Conservation (phyloP, 371 early-diverging fungal species). For the Mucor indicus region DNA sequence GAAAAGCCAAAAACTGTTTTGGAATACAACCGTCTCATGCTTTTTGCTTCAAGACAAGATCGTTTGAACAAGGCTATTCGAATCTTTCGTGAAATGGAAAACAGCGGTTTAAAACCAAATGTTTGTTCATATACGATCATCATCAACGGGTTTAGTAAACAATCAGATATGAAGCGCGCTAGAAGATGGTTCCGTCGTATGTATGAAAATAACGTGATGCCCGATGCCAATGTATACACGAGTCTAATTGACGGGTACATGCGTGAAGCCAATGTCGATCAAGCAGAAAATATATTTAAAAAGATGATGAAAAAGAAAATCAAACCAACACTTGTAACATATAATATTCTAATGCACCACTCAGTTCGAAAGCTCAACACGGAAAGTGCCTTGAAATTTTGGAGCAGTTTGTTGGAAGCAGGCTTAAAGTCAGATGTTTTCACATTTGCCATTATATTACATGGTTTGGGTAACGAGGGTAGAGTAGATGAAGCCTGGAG, state of each 20-base stretch:
- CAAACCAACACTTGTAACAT: conserved; percentile 40
- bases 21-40: conserved; percentile 27
- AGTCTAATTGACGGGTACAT: conserved; percentile 48
- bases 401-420: conserved; percentile 33
- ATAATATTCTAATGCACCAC: conserved; percentile 47
- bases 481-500: conserved; percentile 47
- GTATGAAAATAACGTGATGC: conserved; percentile 19
- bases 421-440: conserved; percentile 42
- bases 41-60: conserved; percentile 10
- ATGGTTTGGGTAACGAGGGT: conserved; percentile 33
- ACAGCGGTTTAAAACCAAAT: conserved; percentile 19
- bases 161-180: conserved; percentile 34
- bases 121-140: conserved; percentile 35
- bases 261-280: conserved; percentile 32
- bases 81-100: conserved; percentile 31
- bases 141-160: conserved; percentile 29
- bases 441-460: conserved; percentile 46
- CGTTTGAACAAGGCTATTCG: conserved; percentile 32
- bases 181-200: conserved; percentile 37
- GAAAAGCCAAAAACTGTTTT: conserved; percentile 1
- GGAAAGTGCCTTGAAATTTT: conserved; percentile 38
- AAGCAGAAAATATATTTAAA: conserved; percentile 32
- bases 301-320: conserved; percentile 32
- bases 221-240: conserved; percentile 43
- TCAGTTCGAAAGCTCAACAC: conserved; percentile 36